Evolutionary conservation across 257 asterid genomes (phyloP), one percentile per base, ranked within the genome.

Genomic region (Phtheirospermum japonicum): DNA sequence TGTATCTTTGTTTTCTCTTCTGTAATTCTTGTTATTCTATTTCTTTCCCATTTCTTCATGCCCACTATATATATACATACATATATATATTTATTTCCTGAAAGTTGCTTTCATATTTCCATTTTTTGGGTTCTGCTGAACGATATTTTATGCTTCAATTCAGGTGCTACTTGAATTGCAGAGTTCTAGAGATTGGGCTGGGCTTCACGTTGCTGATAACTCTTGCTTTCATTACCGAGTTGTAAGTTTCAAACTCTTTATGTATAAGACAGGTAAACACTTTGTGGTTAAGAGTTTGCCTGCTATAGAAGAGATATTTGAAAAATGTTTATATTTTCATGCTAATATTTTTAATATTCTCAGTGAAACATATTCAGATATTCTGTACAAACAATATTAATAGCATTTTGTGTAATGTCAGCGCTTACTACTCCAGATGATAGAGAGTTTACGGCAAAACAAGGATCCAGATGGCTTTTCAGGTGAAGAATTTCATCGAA

Each of bases 171-270:
- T 51, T 61, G 99, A 93, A 77, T 75, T 89, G 73, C 75, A 63
- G 72, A 61, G 57, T 68, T 89, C 84, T 63, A 81, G 71, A 70
- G 87, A 77, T 52, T 93, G 97, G 97, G 83, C 97, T 57, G 92
- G 74, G 13, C 88, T 89, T 65, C 94, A 93, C 68, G 88, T 82
- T 59, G 97, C 95, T 50, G 99, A 93, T 84, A 93, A 85, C 75
- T 93, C 99, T 48, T 93, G 97, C 79, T 93, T 84, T 77, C 99
- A 93, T 73, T 93, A 85, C 83, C 94, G 91, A 30, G 76, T 86
- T 54, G 95, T 90, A 74, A 79, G 97, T 87, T 65, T 65, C 52
- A 32, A 19, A 63, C 69, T 68, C 75, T 16, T 56, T 12, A 6
- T 17, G 11, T 42, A 42, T 42, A 42, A 42, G 49, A 42, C 48